Evolutionary conservation across 2,329 filamentous ascomycete species (phyloP).

Genomic region (Venturiaceae sp.): DNA sequence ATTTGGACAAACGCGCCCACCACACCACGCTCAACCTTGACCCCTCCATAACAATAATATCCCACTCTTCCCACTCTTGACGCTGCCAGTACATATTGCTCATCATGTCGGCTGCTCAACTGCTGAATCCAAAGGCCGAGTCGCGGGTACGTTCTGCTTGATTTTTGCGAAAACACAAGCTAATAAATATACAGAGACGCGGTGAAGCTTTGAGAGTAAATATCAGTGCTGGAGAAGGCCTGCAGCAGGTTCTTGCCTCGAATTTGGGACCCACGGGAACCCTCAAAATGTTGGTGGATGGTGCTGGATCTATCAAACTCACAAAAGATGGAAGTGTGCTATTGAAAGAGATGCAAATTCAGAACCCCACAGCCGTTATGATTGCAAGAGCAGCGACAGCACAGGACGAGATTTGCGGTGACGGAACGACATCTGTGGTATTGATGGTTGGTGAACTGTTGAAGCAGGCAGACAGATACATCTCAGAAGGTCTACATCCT

Average conservation of each 20-base stretch:
- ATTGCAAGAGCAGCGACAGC: constrained; percentile 80
- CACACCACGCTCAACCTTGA: not conserved
- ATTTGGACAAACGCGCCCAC: too few relatives aligned
- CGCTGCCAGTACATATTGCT: too few relatives aligned
- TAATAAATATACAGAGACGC: constrained; percentile 60
- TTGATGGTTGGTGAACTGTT: constrained; percentile 90
- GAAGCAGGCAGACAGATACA: constrained; percentile 95
- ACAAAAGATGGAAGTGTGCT: constrained; percentile 97
- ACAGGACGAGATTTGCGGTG: constrained; percentile 96
- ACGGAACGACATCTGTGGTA: constrained; percentile 95
- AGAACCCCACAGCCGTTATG: constrained; percentile 91
- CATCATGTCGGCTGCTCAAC: constrained; percentile 89
- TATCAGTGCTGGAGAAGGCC: constrained; percentile 88
- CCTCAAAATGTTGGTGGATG: constrained; percentile 79
- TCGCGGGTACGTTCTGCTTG: constrained; percentile 61
- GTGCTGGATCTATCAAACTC: constrained; percentile 73
- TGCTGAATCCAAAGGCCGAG: constrained; percentile 98
- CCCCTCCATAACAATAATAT: not conserved
- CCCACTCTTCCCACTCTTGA: too few relatives aligned
- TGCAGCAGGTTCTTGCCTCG: constrained; percentile 62
- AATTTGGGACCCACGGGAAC: constrained; percentile 91
- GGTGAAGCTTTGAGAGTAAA: constrained; percentile 96
- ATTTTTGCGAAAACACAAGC: constrained; percentile 18
- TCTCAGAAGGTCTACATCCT: constrained; percentile 92
- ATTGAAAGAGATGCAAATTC: constrained; percentile 75